These are phyloP conservation scores for Wilhelminamyces savonicus DNA, from an alignment of 805 yeast species.

Conservation along the genomic window DNA sequence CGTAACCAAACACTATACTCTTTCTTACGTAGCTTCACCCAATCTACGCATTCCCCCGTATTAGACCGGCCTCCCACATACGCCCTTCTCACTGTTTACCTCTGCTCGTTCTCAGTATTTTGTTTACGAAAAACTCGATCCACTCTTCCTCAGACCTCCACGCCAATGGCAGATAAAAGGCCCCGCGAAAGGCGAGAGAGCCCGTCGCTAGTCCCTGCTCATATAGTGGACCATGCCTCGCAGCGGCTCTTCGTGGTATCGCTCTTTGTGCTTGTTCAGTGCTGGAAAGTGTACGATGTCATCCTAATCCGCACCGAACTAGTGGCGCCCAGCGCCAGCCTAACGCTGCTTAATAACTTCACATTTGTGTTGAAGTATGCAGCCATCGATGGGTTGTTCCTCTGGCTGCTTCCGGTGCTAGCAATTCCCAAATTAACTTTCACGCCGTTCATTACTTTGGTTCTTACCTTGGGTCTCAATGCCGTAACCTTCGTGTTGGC, in stretches of 20 bases:
- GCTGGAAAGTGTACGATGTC: conserved; percentile 77
- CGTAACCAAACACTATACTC: too few species aligned
- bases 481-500: conserved; percentile 49
- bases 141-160: too few species aligned
- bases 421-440: conserved; percentile 73
- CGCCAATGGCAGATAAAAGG: too few species aligned
- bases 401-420: conserved; percentile 67
- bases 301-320: conserved; percentile 46
- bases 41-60: too few species aligned
- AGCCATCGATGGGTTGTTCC: conserved; percentile 62
- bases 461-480: conserved; percentile 43
- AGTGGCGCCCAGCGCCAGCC: conserved; percentile 11
- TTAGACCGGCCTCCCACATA: too few species aligned
- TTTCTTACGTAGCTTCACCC: too few species aligned
- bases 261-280: conserved; percentile 67
- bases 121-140: conserved; percentile 10
- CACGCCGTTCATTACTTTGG: conserved; percentile 46
- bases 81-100: too few species aligned
- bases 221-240: conserved; percentile 63
- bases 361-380: conserved; percentile 66
- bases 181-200: not conserved
- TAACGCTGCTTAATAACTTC: conserved; percentile 41
- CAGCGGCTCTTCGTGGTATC: conserved; percentile 69
- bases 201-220: conserved; percentile 49
- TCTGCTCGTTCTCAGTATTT: conserved; percentile 5